A percentile compares a stretch with the other conserved stretches of the same genome.
Conservation (phyloP, 441 rosid genomes). For the Capsella rubella region DNA sequence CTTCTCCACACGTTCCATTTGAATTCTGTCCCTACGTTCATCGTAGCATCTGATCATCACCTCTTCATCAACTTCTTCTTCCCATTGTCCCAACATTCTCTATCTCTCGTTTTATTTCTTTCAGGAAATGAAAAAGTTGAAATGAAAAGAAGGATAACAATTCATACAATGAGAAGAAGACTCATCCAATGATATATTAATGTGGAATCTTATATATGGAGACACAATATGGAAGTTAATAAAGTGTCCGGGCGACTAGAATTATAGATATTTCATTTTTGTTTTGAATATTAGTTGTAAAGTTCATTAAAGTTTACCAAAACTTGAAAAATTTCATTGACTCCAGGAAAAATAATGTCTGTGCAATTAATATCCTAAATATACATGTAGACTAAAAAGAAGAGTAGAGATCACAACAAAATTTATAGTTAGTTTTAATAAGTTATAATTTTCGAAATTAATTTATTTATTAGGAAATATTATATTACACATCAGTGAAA, state of each 20-base stretch:
- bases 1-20: constrained; percentile 64
- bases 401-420: neutral
- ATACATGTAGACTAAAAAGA: neutral
- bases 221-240: neutral
- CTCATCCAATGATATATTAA: neutral
- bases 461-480: neutral
- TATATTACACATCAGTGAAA: neutral
- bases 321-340: constrained; percentile 2
- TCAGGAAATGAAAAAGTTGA: neutral
- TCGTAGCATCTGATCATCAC: constrained; percentile 65
- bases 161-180: constrained; percentile 22
- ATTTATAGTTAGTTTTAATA: neutral
- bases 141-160: neutral
- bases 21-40: constrained; percentile 52
- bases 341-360: neutral
- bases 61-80: constrained; percentile 36
- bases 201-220: neutral
- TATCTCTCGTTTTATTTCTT: constrained; percentile 3
- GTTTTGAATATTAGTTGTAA: neutral
- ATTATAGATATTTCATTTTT: neutral
- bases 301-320: neutral
- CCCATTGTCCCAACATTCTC: constrained; percentile 41
- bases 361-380: neutral
- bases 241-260: constrained; percentile 4
- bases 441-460: neutral